Base-by-base conservation (phyloP, 257 asterid species). In the Salvia miltiorrhiza region DNA sequence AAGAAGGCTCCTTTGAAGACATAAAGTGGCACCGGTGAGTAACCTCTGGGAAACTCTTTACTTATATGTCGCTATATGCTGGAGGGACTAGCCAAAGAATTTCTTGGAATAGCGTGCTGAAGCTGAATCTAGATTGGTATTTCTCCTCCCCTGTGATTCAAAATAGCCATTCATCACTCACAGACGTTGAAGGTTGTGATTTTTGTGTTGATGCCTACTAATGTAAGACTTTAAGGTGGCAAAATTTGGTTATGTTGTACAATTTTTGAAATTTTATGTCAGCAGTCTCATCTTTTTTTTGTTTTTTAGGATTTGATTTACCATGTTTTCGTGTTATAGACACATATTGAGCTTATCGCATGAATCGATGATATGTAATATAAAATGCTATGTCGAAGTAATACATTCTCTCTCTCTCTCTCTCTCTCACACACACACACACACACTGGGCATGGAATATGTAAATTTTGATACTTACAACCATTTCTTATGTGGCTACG, bases 1-100 rank as follows among this genome's bases (percentile, higher is more conserved):
- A 92, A 92, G 90, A 92, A 92, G 86, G 98, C 98, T 55, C 98
- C 97, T 33, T 62, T 93, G 79, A 90, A 90, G 85, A 86, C 89
- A 55, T 92, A 57, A 80, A 60, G 55, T 37, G 65, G 65, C 9
- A 17, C 5, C n/a, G 47, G 67, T 39, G 4, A 28, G 55, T 26
- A 65, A 57, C 20, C 40, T 48, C 45, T 44, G 4, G 10, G 23
- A 70, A 68, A 52, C 61, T 21, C 44, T 26, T 12, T 54, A 13
- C 71, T 63, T 62, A 6, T 17, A 23, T 61, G 59, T 45, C 26
- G 33, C 40, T 24, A 43, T 3, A 10, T 13, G 1, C 14, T 1
- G 55, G 54, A 23, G 66, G 50, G 30, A 57, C 63, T 43, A 65
- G 61, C 57, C 44, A 2, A 53, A 40, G 41, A 30, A 50, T 56